Evolutionary conservation across 1,139 yeast genomes (phyloP).

Genomic region (Scheffersomyces segobiensis): DNA sequence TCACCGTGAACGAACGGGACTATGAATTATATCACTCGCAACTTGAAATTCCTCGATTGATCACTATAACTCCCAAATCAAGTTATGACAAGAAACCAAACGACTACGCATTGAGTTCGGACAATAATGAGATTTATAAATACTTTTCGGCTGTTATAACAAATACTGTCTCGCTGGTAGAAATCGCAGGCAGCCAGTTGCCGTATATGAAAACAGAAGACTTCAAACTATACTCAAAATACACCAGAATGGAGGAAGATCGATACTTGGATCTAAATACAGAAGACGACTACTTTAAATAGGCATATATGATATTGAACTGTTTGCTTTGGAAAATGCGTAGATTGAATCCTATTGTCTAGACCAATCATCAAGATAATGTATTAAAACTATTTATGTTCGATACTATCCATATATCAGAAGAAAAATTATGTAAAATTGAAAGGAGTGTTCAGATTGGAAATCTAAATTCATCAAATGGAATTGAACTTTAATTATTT

Average conservation of each 20-base stretch:
- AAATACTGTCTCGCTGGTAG: constrained; percentile 1
- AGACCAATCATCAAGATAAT: no score
- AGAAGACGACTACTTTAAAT: constrained; percentile 31
- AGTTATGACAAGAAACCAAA: constrained; percentile 9
- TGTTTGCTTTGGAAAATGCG: no score
- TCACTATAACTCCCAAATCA: constrained; percentile 1
- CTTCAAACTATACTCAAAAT: constrained; percentile 22
- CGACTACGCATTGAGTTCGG: constrained; percentile 8
- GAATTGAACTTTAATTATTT: no score
- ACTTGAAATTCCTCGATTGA: background rate
- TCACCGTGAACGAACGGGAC: constrained; percentile 7
- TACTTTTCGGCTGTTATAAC: constrained; percentile 13
- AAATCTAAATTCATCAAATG: no score
- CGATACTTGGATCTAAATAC: constrained; percentile 21
- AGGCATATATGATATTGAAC: background rate
- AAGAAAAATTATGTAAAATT: no score
- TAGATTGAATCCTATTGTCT: no score
- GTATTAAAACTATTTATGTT: no score
- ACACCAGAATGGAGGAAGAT: constrained; percentile 29
- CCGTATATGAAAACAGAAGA: constrained; percentile 14
- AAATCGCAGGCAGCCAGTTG: background rate
- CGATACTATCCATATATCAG: no score
- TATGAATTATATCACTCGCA: background rate
- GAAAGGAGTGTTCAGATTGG: no score
- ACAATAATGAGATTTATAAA: constrained; percentile 17